Conservation (phyloP, 2,329 filamentous ascomycete genomes). For the Akanthomyces dipterigenus region DNA sequence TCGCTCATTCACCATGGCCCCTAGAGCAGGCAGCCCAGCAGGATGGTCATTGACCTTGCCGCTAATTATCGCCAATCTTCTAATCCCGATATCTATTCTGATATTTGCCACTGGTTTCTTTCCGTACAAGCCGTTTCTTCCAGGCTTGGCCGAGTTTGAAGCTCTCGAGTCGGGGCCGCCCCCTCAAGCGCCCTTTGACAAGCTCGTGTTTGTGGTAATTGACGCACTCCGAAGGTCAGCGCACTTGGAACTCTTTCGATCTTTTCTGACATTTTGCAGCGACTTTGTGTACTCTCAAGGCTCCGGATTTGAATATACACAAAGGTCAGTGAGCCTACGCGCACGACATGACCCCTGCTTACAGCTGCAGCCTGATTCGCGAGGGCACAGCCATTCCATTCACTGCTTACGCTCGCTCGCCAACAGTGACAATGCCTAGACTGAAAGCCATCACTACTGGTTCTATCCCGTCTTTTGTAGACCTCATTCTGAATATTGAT, state of each 20-base stretch:
- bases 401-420: slow-evolving; percentile 91
- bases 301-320: slow-evolving; percentile 82
- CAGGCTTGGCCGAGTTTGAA: slow-evolving; percentile 70
- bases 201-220: slow-evolving; percentile 93
- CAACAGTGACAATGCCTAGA: slow-evolving; percentile 96
- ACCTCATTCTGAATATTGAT: slow-evolving; percentile 93
- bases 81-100: slow-evolving; percentile 68
- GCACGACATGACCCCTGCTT: slow-evolving; percentile 10
- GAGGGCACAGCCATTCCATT: slow-evolving; percentile 82
- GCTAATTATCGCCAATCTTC: slow-evolving; percentile 63
- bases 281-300: slow-evolving; percentile 83
- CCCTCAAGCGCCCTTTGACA: slow-evolving; percentile 71
- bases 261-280: slow-evolving; percentile 37
- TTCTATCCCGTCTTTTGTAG: slow-evolving; percentile 95
- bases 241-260: too few relatives aligned
- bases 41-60: slow-evolving; percentile 29
- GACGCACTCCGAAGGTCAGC: slow-evolving; percentile 81
- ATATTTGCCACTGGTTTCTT: slow-evolving; percentile 91
- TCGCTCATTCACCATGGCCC: slow-evolving; percentile 3
- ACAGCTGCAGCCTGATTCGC: slow-evolving; percentile 64
- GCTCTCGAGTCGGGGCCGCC: slow-evolving; percentile 46
- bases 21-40: background rate
- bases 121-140: slow-evolving; percentile 89
- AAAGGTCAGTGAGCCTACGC: slow-evolving; percentile 54
- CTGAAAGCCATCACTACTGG: slow-evolving; percentile 97